Evolutionary conservation across 306 rosid species (phyloP), one percentile per base, ranked within the genome.

Genomic region (Malus fusca): DNA sequence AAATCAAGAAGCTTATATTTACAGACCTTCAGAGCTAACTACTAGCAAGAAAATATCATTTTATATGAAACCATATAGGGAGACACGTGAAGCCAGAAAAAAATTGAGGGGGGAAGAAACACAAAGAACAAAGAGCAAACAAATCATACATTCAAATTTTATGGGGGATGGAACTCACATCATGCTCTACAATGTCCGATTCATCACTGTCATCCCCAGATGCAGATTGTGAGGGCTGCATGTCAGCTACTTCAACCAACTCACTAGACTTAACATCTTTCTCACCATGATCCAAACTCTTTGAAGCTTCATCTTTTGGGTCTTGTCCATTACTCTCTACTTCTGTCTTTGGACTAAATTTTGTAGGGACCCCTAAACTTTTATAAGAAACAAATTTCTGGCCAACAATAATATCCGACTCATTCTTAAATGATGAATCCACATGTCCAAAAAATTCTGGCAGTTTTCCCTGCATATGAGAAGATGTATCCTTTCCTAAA

Each of bases 111-210:
- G n/a, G 30, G 22, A 44, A 17, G 37, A 56, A 25, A 14, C 23
- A 23, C 25, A 68, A 58, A 52, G 59, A 44, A 69, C 22, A 69
- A 72, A 60, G 1, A 42, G 62, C 76, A 23, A 6, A 80, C 15
- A 22, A 10, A 40, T 66, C 28, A 26, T 14, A 26, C 19, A n/a
- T 64, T 26, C 4, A 68, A 18, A 10, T 40, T 59, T 46, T 58
- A 61, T 30, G 31, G 56, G 48, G 18, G 2, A n/a, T 75, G 69
- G 21, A 52, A 76, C 97, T 92, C 84, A 95, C 98, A 83, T 92
- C 98, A 43, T 92, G 96, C 81, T 92, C 98, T 53, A 92, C 83
- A 60, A 82, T 84, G 84, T 95, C 98, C 2, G 97, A 95, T 73
- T 90, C 97, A 72, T 88, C 97, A 82, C 93, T 89, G 81, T 84